Conservation (phyloP, 192 early-diverging fungal species). For the Coemansia sp. region DNA sequence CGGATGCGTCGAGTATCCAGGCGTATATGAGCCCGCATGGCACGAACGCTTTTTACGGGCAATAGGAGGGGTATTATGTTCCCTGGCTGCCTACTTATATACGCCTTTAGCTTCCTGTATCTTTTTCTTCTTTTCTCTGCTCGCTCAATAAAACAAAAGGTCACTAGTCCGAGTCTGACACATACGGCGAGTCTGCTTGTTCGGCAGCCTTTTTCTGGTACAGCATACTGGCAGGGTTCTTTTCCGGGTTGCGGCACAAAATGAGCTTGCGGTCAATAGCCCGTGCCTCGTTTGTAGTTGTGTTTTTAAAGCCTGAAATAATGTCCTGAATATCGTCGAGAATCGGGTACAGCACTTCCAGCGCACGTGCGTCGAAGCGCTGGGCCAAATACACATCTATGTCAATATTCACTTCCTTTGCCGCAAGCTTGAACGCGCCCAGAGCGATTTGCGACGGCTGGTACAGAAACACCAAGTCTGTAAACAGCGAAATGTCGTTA, state of each 20-base stretch:
- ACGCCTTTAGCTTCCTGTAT: background rate
- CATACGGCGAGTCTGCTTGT: constrained; percentile 37
- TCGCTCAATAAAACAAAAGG: background rate
- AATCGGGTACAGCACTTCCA: constrained; percentile 51
- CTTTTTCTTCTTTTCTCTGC: background rate
- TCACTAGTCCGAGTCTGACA: constrained; percentile 45
- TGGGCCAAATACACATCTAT: constrained; percentile 55
- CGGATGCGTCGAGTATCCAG: constrained; percentile 32
- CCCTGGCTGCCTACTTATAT: background rate
- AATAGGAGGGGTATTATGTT: constrained; percentile 3
- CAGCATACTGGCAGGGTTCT: constrained; percentile 66
- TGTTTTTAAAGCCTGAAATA: constrained; percentile 42
- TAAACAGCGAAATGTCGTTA: constrained; percentile 64
- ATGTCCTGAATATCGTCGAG: constrained; percentile 56
- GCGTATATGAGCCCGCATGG: constrained; percentile 48
- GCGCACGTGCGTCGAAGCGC: constrained; percentile 45
- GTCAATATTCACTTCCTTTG: constrained; percentile 59
- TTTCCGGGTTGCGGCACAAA: constrained; percentile 71
- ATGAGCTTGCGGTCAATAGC: constrained; percentile 65
- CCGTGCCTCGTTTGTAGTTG: constrained; percentile 54
- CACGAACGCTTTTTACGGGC: constrained; percentile 45
- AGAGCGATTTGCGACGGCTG: constrained; percentile 77
- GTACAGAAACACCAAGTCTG: constrained; percentile 73
- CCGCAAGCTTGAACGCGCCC: constrained; percentile 63
- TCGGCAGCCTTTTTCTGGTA: constrained; percentile 49